Conservation (phyloP, 23 red algal genomes). For the Gracilaria gracilis region DNA sequence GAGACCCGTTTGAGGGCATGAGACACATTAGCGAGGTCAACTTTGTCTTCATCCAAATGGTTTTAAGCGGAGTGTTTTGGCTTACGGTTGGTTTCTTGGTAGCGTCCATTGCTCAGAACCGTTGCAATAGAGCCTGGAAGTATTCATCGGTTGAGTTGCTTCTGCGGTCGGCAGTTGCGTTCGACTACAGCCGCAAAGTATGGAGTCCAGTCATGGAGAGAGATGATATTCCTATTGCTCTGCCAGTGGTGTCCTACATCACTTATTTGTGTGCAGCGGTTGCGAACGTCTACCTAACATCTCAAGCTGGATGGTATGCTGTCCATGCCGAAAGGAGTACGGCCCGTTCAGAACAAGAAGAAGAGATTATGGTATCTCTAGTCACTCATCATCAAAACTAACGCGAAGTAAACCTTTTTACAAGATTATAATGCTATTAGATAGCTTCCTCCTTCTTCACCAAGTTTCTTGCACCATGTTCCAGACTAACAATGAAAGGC, state of each 20-base stretch:
- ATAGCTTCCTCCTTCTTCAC: no score
- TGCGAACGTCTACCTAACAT: slow-evolving; percentile 31
- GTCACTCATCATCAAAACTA: slow-evolving; percentile 3
- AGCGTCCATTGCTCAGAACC: slow-evolving; percentile 41
- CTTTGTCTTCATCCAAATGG: slow-evolving; percentile 68
- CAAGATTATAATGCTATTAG: no score
- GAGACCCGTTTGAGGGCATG: slow-evolving; percentile 68
- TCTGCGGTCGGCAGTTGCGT: slow-evolving; percentile 24
- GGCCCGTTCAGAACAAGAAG: slow-evolving; percentile 11
- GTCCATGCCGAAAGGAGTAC: not conserved
- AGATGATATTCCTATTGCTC: slow-evolving; percentile 57
- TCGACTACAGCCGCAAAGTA: slow-evolving; percentile 50
- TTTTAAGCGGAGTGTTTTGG: slow-evolving; percentile 57
- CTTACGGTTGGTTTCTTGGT: slow-evolving; percentile 46
- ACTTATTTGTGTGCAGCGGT: slow-evolving; percentile 31
- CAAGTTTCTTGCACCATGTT: no score
- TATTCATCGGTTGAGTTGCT: slow-evolving; percentile 32
- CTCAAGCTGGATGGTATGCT: slow-evolving; percentile 41
- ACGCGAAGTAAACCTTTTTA: not conserved
- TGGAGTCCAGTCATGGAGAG: slow-evolving; percentile 68
- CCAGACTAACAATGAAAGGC: no score
- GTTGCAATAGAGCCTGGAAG: slow-evolving; percentile 51
- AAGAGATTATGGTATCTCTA: slow-evolving; percentile 20
- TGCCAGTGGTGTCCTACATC: slow-evolving; percentile 22
- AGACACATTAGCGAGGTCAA: slow-evolving; percentile 72